Evolutionary conservation across 2,329 filamentous ascomycete species (phyloP), one percentile per base, ranked within the genome.

Genomic region (Fusarium dlaminii): DNA sequence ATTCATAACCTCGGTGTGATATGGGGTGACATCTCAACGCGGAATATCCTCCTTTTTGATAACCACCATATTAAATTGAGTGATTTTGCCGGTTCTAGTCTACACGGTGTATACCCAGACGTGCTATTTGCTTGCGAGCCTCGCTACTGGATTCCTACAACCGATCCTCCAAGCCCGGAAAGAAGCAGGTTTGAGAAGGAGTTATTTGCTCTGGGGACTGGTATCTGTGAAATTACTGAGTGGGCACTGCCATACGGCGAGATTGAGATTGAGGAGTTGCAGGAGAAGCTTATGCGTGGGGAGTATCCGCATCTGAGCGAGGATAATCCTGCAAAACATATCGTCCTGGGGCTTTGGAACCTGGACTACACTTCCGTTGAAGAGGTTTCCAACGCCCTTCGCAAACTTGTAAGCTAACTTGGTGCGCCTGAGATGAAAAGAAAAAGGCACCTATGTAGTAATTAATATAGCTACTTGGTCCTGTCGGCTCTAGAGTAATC

Each of bases 141-240:
- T 3, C 30, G 30, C 30, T 58, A 58, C 14, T 48, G 30, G 40
- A 58, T 58, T 6, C 40, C 55, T 8, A 20, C 7, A 1, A 11
- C 3, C 2, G 3, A 36, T 2, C 5, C n/a, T 0, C 4, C 7
- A 18, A 11, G 30, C 12, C 40, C 30, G 4, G 14, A 36, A 18
- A 29, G 5, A 48, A 58, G 40, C 13, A 48, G 1, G 0, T 46
- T 29, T 8, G 5, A 46, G 20, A 48, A 48, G 4, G 46, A 40
- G 13, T 1, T 56, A 1, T 61, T 55, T 24, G 20, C 48, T 8
- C 36, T 55, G 1, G 29, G 36, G 0, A 29, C 48, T 8, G 3
- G 48, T 6, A 37, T 62, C 20, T 62, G 37, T 10, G 30, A 62
- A 20, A 57, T 57, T 13, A 62, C 48, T 4, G 20, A 37, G 7